Evolutionary conservation across 1,139 yeast genomes (phyloP).

Genomic region (Pichia sp.): DNA sequence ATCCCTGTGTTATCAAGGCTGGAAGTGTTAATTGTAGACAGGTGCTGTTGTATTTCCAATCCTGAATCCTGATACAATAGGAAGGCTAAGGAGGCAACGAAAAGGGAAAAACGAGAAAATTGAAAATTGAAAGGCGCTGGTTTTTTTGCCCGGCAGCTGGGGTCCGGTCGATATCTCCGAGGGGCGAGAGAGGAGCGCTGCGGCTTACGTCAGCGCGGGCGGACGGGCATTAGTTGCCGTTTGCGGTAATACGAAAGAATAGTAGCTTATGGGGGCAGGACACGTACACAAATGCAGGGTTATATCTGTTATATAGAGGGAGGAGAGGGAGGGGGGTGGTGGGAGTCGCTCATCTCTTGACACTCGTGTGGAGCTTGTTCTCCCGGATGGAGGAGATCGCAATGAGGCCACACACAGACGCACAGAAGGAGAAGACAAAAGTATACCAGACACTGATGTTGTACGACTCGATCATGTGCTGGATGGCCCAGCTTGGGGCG

Average conservation of each 20-base stretch:
- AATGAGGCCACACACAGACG: slow-evolving; percentile 35
- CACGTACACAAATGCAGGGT: too few relatives aligned
- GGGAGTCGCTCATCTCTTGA: slow-evolving; percentile 25
- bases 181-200: background rate
- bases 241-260: background rate
- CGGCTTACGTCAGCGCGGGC: background rate
- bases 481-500: slow-evolving; percentile 41
- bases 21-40: too few relatives aligned
- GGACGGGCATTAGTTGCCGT: slow-evolving; percentile 1
- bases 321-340: too few relatives aligned
- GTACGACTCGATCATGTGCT: slow-evolving; percentile 40
- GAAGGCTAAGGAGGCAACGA: too few relatives aligned
- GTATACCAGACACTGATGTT: slow-evolving; percentile 41
- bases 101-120: too few relatives aligned
- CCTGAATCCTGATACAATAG: too few relatives aligned
- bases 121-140: too few relatives aligned
- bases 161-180: slow-evolving; percentile 10
- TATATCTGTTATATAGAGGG: too few relatives aligned
- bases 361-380: slow-evolving; percentile 34
- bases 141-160: too few relatives aligned
- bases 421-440: slow-evolving; percentile 34
- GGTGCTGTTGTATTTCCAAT: too few relatives aligned
- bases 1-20: too few relatives aligned
- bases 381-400: slow-evolving; percentile 43
- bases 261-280: too few relatives aligned